These are phyloP conservation scores for Postia placenta DNA, from an alignment of 768 basidiomycete genomes.

Conservation along the genomic window DNA sequence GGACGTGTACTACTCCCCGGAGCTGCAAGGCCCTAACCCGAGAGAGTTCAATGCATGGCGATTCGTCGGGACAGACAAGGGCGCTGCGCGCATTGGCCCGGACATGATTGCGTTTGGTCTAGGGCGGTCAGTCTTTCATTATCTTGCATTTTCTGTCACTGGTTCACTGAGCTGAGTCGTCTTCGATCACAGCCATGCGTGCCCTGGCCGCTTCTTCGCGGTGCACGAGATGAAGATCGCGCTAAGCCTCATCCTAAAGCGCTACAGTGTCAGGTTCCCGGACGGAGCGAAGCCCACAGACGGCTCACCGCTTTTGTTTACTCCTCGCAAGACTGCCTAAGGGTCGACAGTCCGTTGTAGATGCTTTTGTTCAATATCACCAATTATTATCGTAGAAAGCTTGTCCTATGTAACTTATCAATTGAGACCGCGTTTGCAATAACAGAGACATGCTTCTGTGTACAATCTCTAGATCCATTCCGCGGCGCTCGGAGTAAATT, in stretches of 20 bases:
- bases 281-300: not conserved
- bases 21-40: constrained; percentile 1
- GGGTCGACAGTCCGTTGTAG: no score
- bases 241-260: not conserved
- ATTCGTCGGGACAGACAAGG: not conserved
- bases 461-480: no score
- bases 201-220: not conserved
- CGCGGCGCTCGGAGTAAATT: no score
- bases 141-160: not conserved
- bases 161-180: no score
- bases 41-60: not conserved
- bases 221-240: not conserved
- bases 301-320: not conserved
- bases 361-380: no score
- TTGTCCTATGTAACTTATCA: no score
- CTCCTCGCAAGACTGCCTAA: not conserved
- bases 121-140: not conserved
- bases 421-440: no score
- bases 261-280: not conserved
- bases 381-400: no score
- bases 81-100: not conserved
- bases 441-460: no score
- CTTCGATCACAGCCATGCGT: not conserved
- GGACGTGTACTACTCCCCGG: not conserved
- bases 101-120: not conserved